Evolutionary conservation across 345 rosid species (phyloP).

Genomic region (Eucalyptus erythrocorys): DNA sequence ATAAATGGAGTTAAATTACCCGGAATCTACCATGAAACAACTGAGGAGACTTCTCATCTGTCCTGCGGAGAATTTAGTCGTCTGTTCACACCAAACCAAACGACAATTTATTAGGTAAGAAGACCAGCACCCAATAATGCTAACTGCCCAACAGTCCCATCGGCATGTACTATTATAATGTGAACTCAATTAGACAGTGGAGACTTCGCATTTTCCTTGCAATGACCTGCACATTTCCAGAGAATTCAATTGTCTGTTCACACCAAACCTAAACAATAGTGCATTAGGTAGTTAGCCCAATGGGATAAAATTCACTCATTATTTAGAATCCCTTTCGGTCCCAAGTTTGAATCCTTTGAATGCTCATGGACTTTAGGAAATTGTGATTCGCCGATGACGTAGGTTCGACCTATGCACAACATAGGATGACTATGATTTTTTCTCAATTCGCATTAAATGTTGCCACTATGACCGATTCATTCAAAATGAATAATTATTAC

Average conservation of each 20-base stretch:
- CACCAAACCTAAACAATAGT: neutral
- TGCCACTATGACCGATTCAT: neutral
- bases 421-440: neutral
- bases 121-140: neutral
- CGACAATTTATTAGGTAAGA: neutral
- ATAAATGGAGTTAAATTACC: neutral
- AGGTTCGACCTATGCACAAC: neutral
- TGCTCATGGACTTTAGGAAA: neutral
- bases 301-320: neutral
- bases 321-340: neutral
- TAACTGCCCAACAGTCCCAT: neutral
- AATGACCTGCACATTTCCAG: neutral
- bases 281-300: neutral
- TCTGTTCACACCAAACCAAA: neutral
- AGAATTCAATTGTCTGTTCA: neutral
- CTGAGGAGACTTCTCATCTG: neutral
- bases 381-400: neutral
- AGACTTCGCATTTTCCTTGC: neutral
- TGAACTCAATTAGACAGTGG: neutral
- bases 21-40: neutral
- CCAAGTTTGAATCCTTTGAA: neutral
- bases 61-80: neutral
- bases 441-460: neutral
- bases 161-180: neutral
- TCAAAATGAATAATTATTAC: neutral